Evolutionary conservation across 108 stramenopile species (phyloP), one percentile per base, ranked within the genome.

Genomic region (Chaetoceros muelleri): DNA sequence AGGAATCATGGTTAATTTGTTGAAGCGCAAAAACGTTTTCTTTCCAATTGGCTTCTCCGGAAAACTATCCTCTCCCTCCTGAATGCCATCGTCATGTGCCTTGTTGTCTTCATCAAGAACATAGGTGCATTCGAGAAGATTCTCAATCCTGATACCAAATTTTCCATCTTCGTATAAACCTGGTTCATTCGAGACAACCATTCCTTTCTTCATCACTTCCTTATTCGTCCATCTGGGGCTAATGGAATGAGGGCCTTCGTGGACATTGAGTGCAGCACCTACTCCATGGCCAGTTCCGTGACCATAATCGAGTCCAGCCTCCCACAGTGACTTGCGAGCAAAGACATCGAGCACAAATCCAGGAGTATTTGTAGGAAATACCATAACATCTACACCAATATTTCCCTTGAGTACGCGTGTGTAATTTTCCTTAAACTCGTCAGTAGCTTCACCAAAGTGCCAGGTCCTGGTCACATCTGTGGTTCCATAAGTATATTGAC

Each of bases 241-340:
- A 48, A 93, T 92, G 28, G 61, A 54, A 44, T 75, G 83, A 16
- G 99, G 99, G 13, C 95, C 97, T 57, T 99, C 99, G 57, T 99
- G 99, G 1, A 99, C 99, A 58, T 96, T 97, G 48, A 99, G 72
- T 24, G 73, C 87, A 3, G 96, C 91, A 5, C 99, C 99, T 26
- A 99, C 96, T 23, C 99, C 98, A 66, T 97, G 96, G 0, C 96
- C 96, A 18, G 96, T 98, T 3, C 99, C 99, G 70, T 99, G 99
- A 25, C 76, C 81, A 67, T 97, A 99, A 67, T 99, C 93, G n/a
- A 79, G 79, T 21, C 96, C 94, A 2, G 52, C 65, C 28, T 78
- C 77, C 97, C 97, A 99, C 28, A 99, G 63, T 17, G 78, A 52
- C 47, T 78, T 71, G 19, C 99, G 81, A 13, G 99, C 97, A 57